phyloP scores from a whole-genome alignment of 2,329 filamentous ascomycete genomes.

The Microcyclospora pomicola region DNA sequence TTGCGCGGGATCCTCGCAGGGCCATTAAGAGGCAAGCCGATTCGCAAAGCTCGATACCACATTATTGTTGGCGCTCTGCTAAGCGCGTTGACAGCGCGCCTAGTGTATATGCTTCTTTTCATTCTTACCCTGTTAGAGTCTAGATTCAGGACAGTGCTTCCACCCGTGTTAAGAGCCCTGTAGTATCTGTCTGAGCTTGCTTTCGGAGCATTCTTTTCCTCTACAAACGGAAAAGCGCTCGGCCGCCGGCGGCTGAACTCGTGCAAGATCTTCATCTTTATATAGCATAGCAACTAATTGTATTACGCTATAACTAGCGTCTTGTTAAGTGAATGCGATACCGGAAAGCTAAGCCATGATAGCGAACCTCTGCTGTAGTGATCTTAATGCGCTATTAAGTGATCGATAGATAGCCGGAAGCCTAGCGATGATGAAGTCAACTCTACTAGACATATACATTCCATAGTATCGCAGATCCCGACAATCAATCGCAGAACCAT shows the following conservation, averaged over 20 bases:
- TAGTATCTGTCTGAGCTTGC: conserved; percentile 21
- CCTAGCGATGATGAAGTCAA: conserved; percentile 1
- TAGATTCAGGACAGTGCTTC: conserved; percentile 14
- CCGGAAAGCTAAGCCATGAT: conserved; percentile 19
- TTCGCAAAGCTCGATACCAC: neutral
- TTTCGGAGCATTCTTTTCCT: conserved; percentile 5
- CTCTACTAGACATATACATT: conserved; percentile 1
- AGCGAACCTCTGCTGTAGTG: conserved; percentile 2
- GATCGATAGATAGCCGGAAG: conserved; percentile 6
- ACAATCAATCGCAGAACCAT: neutral
- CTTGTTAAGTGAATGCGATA: conserved; percentile 27
- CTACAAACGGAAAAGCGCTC: conserved; percentile 17
- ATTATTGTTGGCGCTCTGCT: neutral
- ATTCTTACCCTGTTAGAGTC: conserved; percentile 12
- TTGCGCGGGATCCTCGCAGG: conserved; percentile 1
- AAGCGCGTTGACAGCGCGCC: conserved; percentile 2
- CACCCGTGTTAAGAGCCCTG: conserved; percentile 20
- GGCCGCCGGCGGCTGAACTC: conserved; percentile 22
- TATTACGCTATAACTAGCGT: conserved; percentile 29
- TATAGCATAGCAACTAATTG: conserved; percentile 27
- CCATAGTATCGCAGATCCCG: conserved; percentile 5
- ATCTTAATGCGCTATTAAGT: conserved; percentile 1
- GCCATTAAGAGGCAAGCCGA: conserved; percentile 7
- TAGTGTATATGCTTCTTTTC: conserved; percentile 19
- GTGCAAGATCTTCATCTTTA: conserved; percentile 26